Conservation (phyloP, 352 stramenopile genomes). For the Thalassiosira sp. region DNA sequence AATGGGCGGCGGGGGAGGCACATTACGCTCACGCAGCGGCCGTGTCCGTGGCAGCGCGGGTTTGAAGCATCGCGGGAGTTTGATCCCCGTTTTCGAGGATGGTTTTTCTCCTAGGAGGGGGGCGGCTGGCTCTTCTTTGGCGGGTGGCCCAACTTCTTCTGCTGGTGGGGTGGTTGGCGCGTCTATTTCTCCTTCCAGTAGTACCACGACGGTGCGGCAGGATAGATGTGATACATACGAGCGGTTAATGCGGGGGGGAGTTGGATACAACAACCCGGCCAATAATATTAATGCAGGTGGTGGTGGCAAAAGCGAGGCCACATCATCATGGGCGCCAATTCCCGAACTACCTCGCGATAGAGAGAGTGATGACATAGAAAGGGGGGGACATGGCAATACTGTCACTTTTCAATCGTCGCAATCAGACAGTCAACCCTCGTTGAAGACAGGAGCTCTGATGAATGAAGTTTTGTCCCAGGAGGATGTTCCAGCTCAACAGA, state of each 20-base stretch:
- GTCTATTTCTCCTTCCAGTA: not conserved
- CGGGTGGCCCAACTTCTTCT: not conserved
- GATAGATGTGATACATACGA: slow-evolving; percentile 13
- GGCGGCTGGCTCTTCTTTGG: not conserved
- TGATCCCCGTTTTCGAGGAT: slow-evolving; percentile 23
- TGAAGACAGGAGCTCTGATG: not conserved
- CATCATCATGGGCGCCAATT: not conserved
- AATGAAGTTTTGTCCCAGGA: not conserved
- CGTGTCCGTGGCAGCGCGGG: slow-evolving; percentile 1
- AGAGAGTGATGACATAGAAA: no score
- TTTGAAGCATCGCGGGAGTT: slow-evolving; percentile 11
- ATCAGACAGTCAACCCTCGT: not conserved
- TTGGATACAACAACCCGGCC: not conserved
- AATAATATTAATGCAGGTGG: not conserved
- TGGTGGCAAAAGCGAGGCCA: not conserved
- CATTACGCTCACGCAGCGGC: slow-evolving; percentile 16
- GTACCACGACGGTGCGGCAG: not conserved
- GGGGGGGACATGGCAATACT: no score
- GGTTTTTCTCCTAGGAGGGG: not conserved
- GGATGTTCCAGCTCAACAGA: no score
- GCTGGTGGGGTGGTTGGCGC: not conserved
- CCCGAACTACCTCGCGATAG: not conserved
- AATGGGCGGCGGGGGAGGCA: slow-evolving; percentile 11
- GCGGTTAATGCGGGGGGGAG: not conserved
- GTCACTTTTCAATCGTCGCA: not conserved